phyloP scores from a whole-genome alignment of 2,329 filamentous ascomycete species.

The Aspergillus pseudotamarii region DNA sequence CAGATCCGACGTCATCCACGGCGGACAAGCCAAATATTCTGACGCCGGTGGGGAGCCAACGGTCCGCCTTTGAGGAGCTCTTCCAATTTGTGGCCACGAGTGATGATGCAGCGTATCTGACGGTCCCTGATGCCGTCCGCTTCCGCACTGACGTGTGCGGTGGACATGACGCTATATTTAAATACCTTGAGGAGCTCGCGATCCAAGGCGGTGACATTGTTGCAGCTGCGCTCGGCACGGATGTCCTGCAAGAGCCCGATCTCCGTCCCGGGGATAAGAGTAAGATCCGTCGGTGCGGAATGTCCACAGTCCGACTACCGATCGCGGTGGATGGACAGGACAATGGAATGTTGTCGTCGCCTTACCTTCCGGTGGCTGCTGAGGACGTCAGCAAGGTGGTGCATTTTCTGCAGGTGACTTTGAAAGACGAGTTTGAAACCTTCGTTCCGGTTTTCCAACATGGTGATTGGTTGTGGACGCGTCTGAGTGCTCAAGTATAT shows the following conservation, averaged over 20 bases:
- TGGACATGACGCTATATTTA: constrained; percentile 1
- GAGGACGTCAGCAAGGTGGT: not conserved
- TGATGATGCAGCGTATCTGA: constrained; percentile 4
- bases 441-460: constrained; percentile 5
- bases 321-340: not conserved
- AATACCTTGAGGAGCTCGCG: not conserved
- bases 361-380: not conserved
- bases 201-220: not conserved
- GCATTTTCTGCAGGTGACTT: not conserved
- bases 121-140: not conserved
- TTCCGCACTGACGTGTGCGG: constrained; percentile 5
- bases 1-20: not conserved
- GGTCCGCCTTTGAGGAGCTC: not conserved
- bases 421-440: not conserved
- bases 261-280: not conserved
- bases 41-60: not conserved
- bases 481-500: constrained; percentile 6
- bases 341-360: not conserved
- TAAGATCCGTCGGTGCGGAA: not conserved
- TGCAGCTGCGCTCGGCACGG: constrained; percentile 2
- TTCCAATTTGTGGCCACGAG: constrained; percentile 5
- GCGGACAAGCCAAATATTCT: not conserved
- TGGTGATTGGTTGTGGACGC: constrained; percentile 2
- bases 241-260: constrained; percentile 3
- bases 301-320: constrained; percentile 4